A percentile compares a stretch with the other conserved stretches of the same genome.
Conservation (phyloP, 1,284 basidiomycete species). For the Polyporus tsugae region DNA sequence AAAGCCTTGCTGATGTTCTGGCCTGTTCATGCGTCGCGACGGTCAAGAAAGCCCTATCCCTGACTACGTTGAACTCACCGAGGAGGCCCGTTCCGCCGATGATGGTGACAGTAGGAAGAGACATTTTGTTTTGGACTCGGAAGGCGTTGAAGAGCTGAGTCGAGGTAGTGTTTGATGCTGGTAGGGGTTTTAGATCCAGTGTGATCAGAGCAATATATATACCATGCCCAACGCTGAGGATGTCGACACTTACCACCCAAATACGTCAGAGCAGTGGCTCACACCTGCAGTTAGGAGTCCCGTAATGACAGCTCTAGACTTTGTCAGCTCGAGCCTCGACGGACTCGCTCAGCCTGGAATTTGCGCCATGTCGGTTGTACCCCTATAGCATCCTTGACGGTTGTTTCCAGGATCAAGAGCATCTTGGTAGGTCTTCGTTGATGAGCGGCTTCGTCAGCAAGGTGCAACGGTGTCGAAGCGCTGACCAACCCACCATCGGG, state of each 20-base stretch:
- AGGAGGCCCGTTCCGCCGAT: constrained; percentile 40
- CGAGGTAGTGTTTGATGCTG: neutral
- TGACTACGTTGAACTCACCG: constrained; percentile 28
- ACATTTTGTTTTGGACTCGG: neutral
- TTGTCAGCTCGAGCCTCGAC: neutral
- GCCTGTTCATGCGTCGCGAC: neutral
- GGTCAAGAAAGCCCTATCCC: neutral
- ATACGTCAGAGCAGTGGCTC: neutral
- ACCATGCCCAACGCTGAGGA: neutral
- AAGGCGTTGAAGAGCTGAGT: neutral
- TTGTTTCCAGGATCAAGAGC: too few relatives aligned
- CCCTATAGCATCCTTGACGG: neutral
- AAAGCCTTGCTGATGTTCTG: constrained; percentile 17
- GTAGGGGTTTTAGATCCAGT: neutral
- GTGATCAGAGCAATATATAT: neutral
- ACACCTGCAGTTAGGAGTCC: neutral
- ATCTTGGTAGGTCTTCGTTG: too few relatives aligned
- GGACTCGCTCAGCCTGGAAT: neutral
- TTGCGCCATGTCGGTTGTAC: neutral
- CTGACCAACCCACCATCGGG: neutral
- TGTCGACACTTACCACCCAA: neutral
- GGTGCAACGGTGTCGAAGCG: neutral
- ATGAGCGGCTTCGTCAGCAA: neutral
- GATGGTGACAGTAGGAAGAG: constrained; percentile 32
- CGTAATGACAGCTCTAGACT: neutral